Conservation (phyloP, 1,284 basidiomycete genomes). For the Porphyrellus sp. region DNA sequence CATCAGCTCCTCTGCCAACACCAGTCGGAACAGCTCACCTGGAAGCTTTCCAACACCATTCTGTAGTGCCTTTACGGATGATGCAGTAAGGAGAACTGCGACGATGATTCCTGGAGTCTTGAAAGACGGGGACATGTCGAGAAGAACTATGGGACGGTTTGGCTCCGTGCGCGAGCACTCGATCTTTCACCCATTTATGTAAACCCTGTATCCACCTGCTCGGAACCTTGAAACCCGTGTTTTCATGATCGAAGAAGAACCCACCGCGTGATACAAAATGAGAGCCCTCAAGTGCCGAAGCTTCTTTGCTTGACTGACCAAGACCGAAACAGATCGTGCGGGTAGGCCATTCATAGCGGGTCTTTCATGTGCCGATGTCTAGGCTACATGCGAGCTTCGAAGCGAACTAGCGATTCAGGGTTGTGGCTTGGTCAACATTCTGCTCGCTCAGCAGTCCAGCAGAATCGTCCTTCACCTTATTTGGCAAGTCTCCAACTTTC, state of each 20-base stretch:
- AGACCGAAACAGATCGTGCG: background rate
- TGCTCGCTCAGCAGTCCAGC: too few species aligned
- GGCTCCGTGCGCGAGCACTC: background rate
- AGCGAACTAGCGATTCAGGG: too few species aligned
- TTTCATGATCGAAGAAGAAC: slow-evolving; percentile 2
- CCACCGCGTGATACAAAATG: slow-evolving; percentile 2
- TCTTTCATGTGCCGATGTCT: too few species aligned
- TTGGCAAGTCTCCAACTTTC: too few species aligned
- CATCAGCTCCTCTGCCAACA: slow-evolving; percentile 3
- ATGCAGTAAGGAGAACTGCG: slow-evolving; percentile 17
- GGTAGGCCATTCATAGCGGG: background rate
- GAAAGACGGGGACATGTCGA: slow-evolving; percentile 16
- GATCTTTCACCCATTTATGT: slow-evolving; percentile 7
- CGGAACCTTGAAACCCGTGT: background rate
- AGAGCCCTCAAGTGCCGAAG: background rate
- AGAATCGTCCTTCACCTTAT: too few species aligned
- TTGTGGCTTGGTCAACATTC: too few species aligned
- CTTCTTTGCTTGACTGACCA: background rate
- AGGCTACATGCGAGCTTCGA: background rate
- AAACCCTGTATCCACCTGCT: background rate
- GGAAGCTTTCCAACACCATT: slow-evolving; percentile 36
- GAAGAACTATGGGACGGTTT: background rate
- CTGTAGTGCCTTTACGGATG: slow-evolving; percentile 18
- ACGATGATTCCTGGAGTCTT: slow-evolving; percentile 3
- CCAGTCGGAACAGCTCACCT: slow-evolving; percentile 14